Base-by-base conservation (phyloP, 2,329 filamentous ascomycete species). In the Dothidotthia symphoricarpi region DNA sequence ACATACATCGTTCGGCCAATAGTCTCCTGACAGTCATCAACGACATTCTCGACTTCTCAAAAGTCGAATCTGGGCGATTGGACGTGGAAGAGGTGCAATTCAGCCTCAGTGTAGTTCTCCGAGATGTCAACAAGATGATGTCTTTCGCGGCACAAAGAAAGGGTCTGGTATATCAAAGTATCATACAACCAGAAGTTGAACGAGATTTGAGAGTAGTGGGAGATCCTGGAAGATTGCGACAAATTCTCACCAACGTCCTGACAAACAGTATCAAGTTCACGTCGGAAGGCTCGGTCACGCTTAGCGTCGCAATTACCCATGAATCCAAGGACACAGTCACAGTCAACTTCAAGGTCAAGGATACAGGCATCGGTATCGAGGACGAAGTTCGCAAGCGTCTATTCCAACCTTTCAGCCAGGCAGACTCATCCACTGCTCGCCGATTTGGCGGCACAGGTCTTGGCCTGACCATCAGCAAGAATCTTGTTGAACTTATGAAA, bases 1-100 rank as follows among this genome's bases (percentile, higher is more conserved):
- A 88, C 45, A 87, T 91, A 6, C 82, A 87, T 54, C 77, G 84
- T 34, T 90, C 85, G 5, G 86, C 85, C 0, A 89, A 91, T 47
- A 88, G 86, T 2, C 70, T 95, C 3, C 72, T 95, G 14, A 91
- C 87, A 0, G 85, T 95, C 27, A 94, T 95, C 66, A 94, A 95
- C 57, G 88, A 95, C 55, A 94, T 94, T 38, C 72, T 95, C 2
- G 88, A 94, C 65, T 90, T 94, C 61, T 93, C 87, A 3, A 94
- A 94, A 63, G 83, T 88, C 2, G 86, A 90, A 60, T 87, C 83
- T 7, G 86, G 86, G 3, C 75, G 83, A 6, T 68, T 90, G 14
- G 85, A 89, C 46, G 83, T 90, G 27, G 86, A 89, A 64, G 84
- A 89, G 53, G 85, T 89, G 0, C 31, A 88, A 45, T 91, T 90